Evolutionary conservation across 352 stramenopile species (phyloP), one percentile per base, ranked within the genome.

Genomic region (Globisporangium viniferum): DNA sequence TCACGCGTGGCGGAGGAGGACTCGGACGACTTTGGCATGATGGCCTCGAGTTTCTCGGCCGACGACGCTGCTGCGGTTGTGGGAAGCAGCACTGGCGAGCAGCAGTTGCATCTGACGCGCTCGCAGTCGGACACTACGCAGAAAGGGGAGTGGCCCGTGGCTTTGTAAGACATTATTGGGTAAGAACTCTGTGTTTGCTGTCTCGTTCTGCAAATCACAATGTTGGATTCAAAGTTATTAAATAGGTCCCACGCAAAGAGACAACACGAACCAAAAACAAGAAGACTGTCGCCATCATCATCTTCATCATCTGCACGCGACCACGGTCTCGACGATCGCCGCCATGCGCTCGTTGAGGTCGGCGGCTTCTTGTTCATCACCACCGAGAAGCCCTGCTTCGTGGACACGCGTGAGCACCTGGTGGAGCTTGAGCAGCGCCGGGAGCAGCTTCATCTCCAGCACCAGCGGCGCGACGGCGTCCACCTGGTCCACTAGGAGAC

Each of bases 401-500:
- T 76, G 33, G 2, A 58, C 48, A 4, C 56, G 41, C 3, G 1
- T n/a, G n/a, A 86, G 70, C 5, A 73, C 44, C 27, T 66, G 76
- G 54, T 83, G 79, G 33, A 93, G 67, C 15, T 83, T 72, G 14
- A 92, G 61, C 27, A 90, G 68, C 51, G 74, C 56, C 22, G 69
- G 51, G n/a, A 77, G 68, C 67, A 73, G 59, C 63, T 69, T 71
- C 39, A 54, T 49, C 59, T 74, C 63, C 15, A 77, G 44, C 7
- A 86, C 44, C 15, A 72, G 66, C 12, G 66, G 20, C 5, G 66
- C 22, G 9, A 69, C 58, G 18, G 24, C 48, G 8, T 78, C 73
- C 6, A 90, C 54, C 48, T 88, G 75, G 36, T 82, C 79, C 0
- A 84, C 71, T 22, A 92, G 29, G 2, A 82, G 65, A 66, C 78